A percentile compares a stretch with the other conserved stretches of the same genome.
phyloP scores from a whole-genome alignment of 345 rosid genomes.

The Populus nigra region DNA sequence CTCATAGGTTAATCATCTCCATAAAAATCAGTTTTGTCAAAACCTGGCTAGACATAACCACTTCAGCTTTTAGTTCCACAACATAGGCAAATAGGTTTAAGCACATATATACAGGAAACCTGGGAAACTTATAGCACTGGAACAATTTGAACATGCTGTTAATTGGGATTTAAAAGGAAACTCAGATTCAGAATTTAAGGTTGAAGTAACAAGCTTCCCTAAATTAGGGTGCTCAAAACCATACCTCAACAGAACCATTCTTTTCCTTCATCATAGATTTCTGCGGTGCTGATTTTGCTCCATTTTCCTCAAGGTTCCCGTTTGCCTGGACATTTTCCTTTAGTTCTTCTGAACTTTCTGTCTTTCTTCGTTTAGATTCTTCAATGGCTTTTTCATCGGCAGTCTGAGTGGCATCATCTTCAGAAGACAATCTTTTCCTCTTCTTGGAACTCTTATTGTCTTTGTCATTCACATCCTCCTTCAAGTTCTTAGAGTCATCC shows the following conservation, averaged over 20 bases:
- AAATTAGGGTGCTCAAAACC: neutral
- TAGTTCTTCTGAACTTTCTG: constrained; percentile 34
- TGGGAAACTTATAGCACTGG: neutral
- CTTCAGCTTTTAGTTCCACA: neutral
- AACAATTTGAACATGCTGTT: neutral
- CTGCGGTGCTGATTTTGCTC: constrained; percentile 35
- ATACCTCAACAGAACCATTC: constrained; percentile 64
- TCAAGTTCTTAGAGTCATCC: constrained; percentile 14
- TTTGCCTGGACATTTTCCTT: constrained; percentile 23
- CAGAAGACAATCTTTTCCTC: constrained; percentile 63
- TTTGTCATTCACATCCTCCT: constrained; percentile 24
- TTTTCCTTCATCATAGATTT: constrained; percentile 35
- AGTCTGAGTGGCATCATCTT: constrained; percentile 35
- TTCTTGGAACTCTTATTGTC: constrained; percentile 54
- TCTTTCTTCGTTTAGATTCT: constrained; percentile 45
- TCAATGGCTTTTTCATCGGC: constrained; percentile 34
- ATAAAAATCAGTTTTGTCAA: neutral
- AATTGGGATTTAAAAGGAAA: neutral
- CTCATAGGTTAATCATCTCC: neutral
- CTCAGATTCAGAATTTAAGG: neutral
- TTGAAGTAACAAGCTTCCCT: neutral
- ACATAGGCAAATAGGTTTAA: neutral
- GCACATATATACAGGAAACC: neutral
- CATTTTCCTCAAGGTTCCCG: constrained; percentile 36
- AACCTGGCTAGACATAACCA: neutral